Conservation (phyloP, 305 asterid genomes). For the Fraxinus paxiana region DNA sequence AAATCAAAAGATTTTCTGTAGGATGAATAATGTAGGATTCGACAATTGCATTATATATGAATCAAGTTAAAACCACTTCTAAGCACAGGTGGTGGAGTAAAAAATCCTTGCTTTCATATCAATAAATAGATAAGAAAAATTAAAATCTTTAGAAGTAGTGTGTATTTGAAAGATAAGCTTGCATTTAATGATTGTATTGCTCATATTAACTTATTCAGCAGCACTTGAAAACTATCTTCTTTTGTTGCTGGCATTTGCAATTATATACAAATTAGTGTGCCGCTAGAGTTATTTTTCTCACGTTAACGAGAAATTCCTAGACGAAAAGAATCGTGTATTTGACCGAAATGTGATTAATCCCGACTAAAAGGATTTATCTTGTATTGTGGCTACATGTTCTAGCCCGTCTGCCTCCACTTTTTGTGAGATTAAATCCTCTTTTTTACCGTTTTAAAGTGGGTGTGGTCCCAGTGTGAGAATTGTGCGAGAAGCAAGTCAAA, state of each 20-base stretch:
- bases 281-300: neutral
- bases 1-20: neutral
- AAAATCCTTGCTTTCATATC: neutral
- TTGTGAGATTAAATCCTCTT: neutral
- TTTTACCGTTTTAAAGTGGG: neutral
- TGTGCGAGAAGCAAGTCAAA: neutral
- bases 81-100: neutral
- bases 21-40: neutral
- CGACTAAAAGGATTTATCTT: neutral
- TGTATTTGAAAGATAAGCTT: neutral
- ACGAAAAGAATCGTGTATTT: neutral
- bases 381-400: neutral
- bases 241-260: neutral
- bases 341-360: neutral
- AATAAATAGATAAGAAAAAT: neutral
- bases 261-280: neutral
- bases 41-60: neutral
- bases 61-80: neutral
- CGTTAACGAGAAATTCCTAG: neutral
- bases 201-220: neutral
- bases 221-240: neutral
- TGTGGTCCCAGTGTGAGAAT: neutral
- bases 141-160: neutral
- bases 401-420: no score
- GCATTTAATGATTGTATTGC: neutral